phyloP scores from a whole-genome alignment of 2,329 filamentous ascomycete genomes.

The Fusarium euwallaceae region DNA sequence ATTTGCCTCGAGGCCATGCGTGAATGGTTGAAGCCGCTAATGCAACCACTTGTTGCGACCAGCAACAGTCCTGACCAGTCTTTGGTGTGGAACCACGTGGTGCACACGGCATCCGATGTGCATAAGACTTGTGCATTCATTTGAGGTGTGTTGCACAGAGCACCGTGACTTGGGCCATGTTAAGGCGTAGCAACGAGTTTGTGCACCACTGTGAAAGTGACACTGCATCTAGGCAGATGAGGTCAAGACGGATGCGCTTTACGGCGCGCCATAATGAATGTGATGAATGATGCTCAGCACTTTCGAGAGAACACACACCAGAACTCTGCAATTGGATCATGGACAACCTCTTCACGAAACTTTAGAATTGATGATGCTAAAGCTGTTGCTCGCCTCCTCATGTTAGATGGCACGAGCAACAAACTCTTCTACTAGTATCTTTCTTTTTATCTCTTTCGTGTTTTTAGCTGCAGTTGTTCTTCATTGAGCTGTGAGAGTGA shows the following conservation, averaged over 20 bases:
- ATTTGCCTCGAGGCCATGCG: slow-evolving; percentile 17
- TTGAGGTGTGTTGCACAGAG: background rate
- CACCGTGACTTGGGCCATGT: background rate
- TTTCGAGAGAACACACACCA: background rate
- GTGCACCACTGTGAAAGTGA: background rate
- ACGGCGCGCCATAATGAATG: background rate
- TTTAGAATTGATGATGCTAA: background rate
- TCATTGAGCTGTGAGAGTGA: background rate
- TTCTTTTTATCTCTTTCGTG: background rate
- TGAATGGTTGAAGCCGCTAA: slow-evolving; percentile 30
- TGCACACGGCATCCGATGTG: background rate
- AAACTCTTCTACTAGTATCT: background rate
- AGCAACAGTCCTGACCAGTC: slow-evolving; percentile 17
- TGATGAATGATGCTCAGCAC: background rate
- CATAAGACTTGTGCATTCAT: background rate
- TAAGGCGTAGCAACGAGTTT: background rate
- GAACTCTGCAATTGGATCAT: background rate
- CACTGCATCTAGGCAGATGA: background rate
- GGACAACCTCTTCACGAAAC: background rate
- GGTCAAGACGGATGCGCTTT: background rate
- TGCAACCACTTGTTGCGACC: slow-evolving; percentile 41
- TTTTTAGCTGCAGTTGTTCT: background rate
- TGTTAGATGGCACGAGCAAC: background rate
- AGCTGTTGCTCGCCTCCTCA: too few species aligned
- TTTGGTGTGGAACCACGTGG: slow-evolving; percentile 28